Percentiles rank a stretch among this genome's conserved stretches.
phyloP scores from a whole-genome alignment of 345 rosid species.

The Kandelia obovata region DNA sequence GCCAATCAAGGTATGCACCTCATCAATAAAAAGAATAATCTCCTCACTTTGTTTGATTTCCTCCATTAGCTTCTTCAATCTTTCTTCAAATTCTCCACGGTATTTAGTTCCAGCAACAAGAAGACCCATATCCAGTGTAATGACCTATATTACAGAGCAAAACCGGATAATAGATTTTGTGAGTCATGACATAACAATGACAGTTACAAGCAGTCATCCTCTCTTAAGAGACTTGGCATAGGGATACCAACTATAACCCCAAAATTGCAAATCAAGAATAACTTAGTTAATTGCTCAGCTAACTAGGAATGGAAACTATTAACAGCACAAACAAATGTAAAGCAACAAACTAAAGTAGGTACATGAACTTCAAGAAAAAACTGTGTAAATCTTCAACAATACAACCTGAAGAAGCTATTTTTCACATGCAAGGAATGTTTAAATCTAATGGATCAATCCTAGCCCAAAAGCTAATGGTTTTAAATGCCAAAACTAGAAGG shows the following conservation, averaged over 20 bases:
- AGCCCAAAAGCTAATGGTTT: not conserved
- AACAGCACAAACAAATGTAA: too few relatives aligned
- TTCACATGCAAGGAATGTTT: not conserved
- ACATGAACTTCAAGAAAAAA: too few relatives aligned
- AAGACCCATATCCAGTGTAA: conserved; percentile 99
- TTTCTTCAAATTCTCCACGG: conserved; percentile 97
- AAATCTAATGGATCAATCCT: not conserved
- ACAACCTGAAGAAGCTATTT: too few relatives aligned
- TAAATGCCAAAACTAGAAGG: not conserved
- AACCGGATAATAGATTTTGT: not conserved
- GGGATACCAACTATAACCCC: too few relatives aligned
- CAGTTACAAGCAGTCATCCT: not conserved
- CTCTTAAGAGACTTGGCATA: too few relatives aligned
- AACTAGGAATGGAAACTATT: too few relatives aligned
- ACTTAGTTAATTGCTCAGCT: too few relatives aligned
- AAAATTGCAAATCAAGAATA: too few relatives aligned
- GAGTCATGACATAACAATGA: not conserved
- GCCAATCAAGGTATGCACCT: conserved; percentile 95
- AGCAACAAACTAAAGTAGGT: too few relatives aligned
- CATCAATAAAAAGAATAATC: conserved; percentile 94
- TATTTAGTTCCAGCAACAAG: conserved; percentile 98
- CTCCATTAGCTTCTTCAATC: conserved; percentile 98
- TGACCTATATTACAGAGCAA: conserved; percentile 48
- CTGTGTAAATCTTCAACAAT: too few relatives aligned
- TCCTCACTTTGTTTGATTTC: conserved; percentile 99